Evolutionary conservation across 257 asterid species (phyloP).

Genomic region (Paulownia fortunei): DNA sequence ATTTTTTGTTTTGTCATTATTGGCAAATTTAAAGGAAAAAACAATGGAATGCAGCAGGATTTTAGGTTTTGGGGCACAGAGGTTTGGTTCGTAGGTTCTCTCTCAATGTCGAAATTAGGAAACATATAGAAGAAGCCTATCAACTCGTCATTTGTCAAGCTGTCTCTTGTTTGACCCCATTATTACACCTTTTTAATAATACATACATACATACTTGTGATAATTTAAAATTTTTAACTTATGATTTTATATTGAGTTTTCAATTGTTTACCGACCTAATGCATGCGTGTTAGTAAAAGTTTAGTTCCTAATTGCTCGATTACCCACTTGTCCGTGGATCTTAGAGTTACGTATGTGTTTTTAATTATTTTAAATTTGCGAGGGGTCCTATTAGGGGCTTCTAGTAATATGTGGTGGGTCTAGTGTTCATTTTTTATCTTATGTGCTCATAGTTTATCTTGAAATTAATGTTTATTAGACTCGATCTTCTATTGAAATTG

Average conservation of each 20-base stretch:
- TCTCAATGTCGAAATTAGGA: slow-evolving; percentile 26
- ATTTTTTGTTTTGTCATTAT: slow-evolving; percentile 5
- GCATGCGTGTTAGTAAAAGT: slow-evolving; percentile 31
- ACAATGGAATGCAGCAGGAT: slow-evolving; percentile 10
- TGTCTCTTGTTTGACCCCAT: too few relatives aligned
- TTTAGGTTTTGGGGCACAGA: slow-evolving; percentile 32
- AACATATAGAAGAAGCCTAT: slow-evolving; percentile 20
- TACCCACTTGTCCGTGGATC: not conserved
- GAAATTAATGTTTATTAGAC: too few relatives aligned
- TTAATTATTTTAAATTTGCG: not conserved
- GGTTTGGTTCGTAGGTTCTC: slow-evolving; percentile 21
- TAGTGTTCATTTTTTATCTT: too few relatives aligned
- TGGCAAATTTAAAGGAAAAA: slow-evolving; percentile 17
- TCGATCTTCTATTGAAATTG: too few relatives aligned
- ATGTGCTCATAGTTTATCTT: too few relatives aligned
- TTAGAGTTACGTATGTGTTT: not conserved
- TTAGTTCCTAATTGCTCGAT: slow-evolving; percentile 13
- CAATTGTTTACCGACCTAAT: not conserved
- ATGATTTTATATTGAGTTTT: not conserved
- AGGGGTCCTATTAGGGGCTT: not conserved
- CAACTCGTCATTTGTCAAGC: slow-evolving; percentile 17
- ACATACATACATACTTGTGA: too few relatives aligned
- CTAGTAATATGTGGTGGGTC: not conserved
- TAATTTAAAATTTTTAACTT: not conserved
- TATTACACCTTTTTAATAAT: too few relatives aligned